Base-by-base conservation (phyloP, 2,329 filamentous ascomycete genomes). In the Dactylellina parvicollis region DNA sequence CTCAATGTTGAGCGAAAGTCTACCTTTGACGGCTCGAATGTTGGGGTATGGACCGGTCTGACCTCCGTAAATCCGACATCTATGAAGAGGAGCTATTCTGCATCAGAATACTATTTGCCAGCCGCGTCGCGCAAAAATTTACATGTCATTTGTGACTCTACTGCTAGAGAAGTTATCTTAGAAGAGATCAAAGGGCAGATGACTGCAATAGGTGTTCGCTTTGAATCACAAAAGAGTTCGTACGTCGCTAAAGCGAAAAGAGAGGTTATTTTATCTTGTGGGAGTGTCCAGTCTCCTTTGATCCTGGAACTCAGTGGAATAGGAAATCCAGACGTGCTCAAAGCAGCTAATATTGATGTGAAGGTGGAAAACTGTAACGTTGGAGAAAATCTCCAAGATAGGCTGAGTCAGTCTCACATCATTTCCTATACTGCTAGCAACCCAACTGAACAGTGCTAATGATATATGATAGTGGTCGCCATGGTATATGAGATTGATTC, bases 261-360 rank as follows among this genome's bases (percentile, higher is more conserved):
- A 56, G 87, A 89, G 75, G 82, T 89, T 9, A 83, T 90, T 36
- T 78, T 90, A 1, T 84, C 84, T 3, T 86, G 86, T 0, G 88
- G 88, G 0, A 84, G 82, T 26, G 80, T 86, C 40, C 83, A 84
- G 77, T 87, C 85, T 8, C 88, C 84, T 3, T 86, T 85, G 79
- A 80, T 87, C 14, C 83, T 86, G n/a, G 87, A 89, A 75, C 80
- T 88, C 1, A 88, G 86, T 0, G 87, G 88, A 0, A 83, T 90
- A 38, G 88, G 88, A 2, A 80, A 82, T 47, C 79, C 80, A 2
- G 77, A 80, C 0, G 76, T 85, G 5, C 79, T 86, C 3, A 75
- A 80, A 12, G 77, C 78, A 1, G 82, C 81, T 1, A 81, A 82
- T 0, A 81, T 86, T n/a, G 76, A 81, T 10, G 78, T 81, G 30